phyloP scores from a whole-genome alignment of 305 asterid genomes.

The Fraxinus greggii region DNA sequence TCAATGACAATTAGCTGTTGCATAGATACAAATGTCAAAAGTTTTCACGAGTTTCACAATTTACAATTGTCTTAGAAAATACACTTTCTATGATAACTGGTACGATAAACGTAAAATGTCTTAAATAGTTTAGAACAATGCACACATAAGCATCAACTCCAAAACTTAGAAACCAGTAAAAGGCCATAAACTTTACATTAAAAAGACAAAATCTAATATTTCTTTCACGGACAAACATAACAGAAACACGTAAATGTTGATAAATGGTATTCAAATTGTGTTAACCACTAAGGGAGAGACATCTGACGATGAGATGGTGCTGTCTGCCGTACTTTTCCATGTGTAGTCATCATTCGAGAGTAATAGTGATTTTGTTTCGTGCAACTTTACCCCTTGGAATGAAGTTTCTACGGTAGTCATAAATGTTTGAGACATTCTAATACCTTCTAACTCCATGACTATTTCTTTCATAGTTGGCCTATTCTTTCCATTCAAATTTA shows the following conservation, averaged over 20 bases:
- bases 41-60: not conserved
- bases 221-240: not conserved
- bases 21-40: not conserved
- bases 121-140: not conserved
- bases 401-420: not conserved
- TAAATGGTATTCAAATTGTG: not conserved
- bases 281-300: not conserved
- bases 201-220: not conserved
- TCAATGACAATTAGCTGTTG: not conserved
- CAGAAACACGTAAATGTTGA: not conserved
- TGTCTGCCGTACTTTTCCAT: not conserved
- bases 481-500: not conserved
- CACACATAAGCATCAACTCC: not conserved
- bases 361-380: not conserved
- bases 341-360: not conserved
- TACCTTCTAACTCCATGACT: not conserved
- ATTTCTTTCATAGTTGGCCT: constrained; percentile 1
- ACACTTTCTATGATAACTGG: not conserved
- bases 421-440: not conserved
- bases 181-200: not conserved
- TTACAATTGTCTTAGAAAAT: not conserved
- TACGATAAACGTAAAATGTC: not conserved
- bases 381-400: not conserved
- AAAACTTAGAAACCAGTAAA: not conserved
- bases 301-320: not conserved